Evolutionary conservation across 1,284 basidiomycete genomes (phyloP).

Genomic region (Leccinum subrobustum): DNA sequence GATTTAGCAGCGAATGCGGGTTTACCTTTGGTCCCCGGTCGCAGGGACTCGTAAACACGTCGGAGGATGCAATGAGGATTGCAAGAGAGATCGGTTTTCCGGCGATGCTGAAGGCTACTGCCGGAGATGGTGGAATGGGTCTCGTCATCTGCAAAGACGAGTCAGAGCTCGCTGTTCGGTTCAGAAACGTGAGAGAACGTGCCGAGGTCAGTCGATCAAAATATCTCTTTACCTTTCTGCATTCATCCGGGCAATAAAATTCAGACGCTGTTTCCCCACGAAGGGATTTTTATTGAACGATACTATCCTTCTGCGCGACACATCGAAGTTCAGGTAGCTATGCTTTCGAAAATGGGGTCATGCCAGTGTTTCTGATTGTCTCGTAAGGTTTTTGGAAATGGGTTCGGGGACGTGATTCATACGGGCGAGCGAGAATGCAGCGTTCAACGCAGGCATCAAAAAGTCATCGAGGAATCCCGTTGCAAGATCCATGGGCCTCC

Average conservation of each 20-base stretch:
- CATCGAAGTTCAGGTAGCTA: constrained; percentile 62
- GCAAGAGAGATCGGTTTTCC: constrained; percentile 55
- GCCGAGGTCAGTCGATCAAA: constrained; percentile 41
- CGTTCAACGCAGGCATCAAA: constrained; percentile 71
- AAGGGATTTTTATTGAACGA: constrained; percentile 60
- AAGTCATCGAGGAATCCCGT: constrained; percentile 70
- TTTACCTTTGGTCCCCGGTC: constrained; percentile 46
- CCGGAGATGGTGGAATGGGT: constrained; percentile 74
- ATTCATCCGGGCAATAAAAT: constrained; percentile 18
- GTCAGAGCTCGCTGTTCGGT: constrained; percentile 40
- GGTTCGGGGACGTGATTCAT: constrained; percentile 55
- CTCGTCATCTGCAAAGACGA: constrained; percentile 54
- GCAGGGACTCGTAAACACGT: constrained; percentile 42
- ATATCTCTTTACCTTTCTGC: background rate
- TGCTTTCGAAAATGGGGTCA: background rate
- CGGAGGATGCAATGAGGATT: constrained; percentile 43
- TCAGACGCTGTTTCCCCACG: constrained; percentile 50
- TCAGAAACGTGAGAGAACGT: constrained; percentile 40
- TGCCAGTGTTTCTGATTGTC: background rate
- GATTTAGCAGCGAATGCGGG: no score
- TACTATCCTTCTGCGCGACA: constrained; percentile 58
- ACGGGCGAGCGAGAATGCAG: constrained; percentile 74
- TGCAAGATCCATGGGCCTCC: constrained; percentile 49
- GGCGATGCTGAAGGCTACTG: constrained; percentile 68
- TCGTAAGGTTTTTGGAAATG: constrained; percentile 62